phyloP scores from a whole-genome alignment of 306 rosid genomes.

The Cucumis hystrix region DNA sequence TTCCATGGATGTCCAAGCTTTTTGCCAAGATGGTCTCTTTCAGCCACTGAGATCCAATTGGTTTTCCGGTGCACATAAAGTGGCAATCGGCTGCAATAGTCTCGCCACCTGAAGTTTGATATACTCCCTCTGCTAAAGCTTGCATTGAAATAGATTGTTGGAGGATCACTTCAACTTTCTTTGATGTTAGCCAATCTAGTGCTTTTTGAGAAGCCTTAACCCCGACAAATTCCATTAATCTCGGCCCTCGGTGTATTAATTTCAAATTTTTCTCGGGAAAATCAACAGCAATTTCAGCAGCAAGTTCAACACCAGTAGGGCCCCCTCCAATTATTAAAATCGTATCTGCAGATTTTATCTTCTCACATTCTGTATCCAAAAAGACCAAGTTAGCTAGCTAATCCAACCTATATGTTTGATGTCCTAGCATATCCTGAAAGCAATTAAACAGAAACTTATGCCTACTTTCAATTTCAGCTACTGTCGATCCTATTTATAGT shows the following conservation, averaged over 20 bases:
- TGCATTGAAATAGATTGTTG: conserved; percentile 18
- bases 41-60: conserved; percentile 22
- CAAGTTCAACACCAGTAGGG: conserved; percentile 34
- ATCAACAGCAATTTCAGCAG: conserved; percentile 24
- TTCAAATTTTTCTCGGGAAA: conserved; percentile 24
- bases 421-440: neutral
- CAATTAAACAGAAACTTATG: neutral
- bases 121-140: conserved; percentile 7
- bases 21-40: conserved; percentile 13
- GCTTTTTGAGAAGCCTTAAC: conserved; percentile 29
- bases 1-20: conserved; percentile 15
- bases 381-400: neutral
- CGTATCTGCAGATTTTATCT: conserved; percentile 19
- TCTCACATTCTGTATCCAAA: conserved; percentile 15
- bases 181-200: conserved; percentile 25
- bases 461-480: neutral
- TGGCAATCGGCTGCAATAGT: conserved; percentile 28
- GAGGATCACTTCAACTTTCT: conserved; percentile 29
- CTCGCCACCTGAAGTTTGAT: conserved; percentile 18
- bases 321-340: conserved; percentile 32
- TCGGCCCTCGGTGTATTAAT: conserved; percentile 22
- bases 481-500: neutral
- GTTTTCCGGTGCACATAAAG: conserved; percentile 21
- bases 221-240: conserved; percentile 28
- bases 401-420: neutral